Base-by-base conservation (phyloP, 768 basidiomycete genomes). In the Termitomyces heimii region DNA sequence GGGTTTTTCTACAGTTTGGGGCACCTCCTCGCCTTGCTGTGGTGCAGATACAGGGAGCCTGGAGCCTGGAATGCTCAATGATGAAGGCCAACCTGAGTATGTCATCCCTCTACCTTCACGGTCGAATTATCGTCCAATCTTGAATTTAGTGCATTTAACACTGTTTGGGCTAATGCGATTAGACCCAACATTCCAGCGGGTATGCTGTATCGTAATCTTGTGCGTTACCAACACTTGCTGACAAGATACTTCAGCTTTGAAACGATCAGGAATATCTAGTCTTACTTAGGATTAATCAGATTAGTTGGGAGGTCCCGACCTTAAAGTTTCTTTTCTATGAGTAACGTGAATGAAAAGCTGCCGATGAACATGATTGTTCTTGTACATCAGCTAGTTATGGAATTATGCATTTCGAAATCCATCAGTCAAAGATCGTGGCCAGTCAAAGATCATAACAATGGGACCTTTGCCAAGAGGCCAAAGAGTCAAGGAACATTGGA, bases 11-110 rank as follows among this genome's bases (percentile, higher is more conserved):
- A 13, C 59, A 77, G 75, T 79, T 32, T 79, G 77, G 77, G 77
- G 77, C 8, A 72, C 72, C 5, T 54, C 55, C 55, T 72, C 72
- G 9, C 71, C 76, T 9, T 79, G 77, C 62, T 79, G 77, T 55
- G 77, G 77, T 7, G 55, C 72, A 0, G 72, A 74, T 47, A 75
- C 73, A 0, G 77, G 77, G 2, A 77, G 75, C 53, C 68, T 78
- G 37, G 77, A 79, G 58, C 77, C 77, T 46, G 75, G 74, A 13
- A 60, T 68, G 40, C 35, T 72, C 12, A 75, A 73, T 40, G 74
- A 72, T 47, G 43, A 69, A 32, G 75, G 73, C 7, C 60, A 63
- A 57, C 74, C 76, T n/a, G 64, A 76, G 75, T 77, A 47, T 35
- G 51, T 58, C 29, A 45, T 47, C 2, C 53, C 24, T 67, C 7